phyloP scores from a whole-genome alignment of 208 protist species.

The Strigomonas galati region DNA sequence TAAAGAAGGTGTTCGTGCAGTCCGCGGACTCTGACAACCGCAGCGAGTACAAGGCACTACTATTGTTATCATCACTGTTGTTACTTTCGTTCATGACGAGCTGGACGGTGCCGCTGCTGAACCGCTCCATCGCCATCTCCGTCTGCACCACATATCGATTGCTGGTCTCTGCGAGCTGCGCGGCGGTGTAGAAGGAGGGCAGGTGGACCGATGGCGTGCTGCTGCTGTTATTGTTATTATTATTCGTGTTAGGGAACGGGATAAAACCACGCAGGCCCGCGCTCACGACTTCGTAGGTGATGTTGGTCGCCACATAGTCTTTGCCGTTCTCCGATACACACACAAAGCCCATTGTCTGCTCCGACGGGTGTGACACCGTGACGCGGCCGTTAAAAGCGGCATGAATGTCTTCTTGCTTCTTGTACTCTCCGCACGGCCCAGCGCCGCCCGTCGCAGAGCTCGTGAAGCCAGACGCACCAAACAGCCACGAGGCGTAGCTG shows the following conservation, averaged over 20 bases:
- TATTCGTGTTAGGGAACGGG: conserved; percentile 13
- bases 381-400: conserved; percentile 28
- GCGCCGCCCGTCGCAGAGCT: not conserved
- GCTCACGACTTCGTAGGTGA: conserved; percentile 75
- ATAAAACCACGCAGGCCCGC: conserved; percentile 52
- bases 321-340: conserved; percentile 66
- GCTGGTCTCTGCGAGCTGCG: not conserved
- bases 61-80: not conserved
- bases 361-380: conserved; percentile 34
- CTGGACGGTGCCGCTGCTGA: conserved; percentile 47
- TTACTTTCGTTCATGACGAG: conserved; percentile 19
- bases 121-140: conserved; percentile 27
- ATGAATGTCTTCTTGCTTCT: conserved; percentile 57
- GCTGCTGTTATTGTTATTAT: conserved; percentile 7
- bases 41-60: conserved; percentile 15
- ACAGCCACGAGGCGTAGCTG: not conserved
- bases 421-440: conserved; percentile 54
- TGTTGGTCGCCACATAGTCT: conserved; percentile 47
- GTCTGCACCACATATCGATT: conserved; percentile 10
- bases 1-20: conserved; percentile 38
- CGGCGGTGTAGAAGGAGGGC: conserved; percentile 19
- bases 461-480: conserved; percentile 7
- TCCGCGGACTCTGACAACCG: conserved; percentile 46
- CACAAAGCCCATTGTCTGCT: conserved; percentile 48
- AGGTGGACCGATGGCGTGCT: conserved; percentile 26